phyloP scores from a whole-genome alignment of 768 basidiomycete genomes.

The Trametes elegans region DNA sequence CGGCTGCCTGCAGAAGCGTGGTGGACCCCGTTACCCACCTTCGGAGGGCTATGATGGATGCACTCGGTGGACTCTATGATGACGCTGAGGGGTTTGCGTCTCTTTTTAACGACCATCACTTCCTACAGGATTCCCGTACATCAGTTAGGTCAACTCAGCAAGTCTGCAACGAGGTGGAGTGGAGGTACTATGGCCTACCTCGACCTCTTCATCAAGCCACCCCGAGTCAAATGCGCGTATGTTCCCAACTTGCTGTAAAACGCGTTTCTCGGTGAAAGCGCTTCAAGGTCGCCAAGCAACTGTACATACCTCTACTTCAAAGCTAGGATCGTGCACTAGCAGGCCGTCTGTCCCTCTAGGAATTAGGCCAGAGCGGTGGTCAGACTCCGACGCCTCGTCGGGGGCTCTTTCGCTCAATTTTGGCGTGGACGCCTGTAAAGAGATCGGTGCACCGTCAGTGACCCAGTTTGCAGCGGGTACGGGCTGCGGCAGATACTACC shows the following conservation, averaged over 20 bases:
- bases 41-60: neutral
- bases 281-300: too few relatives aligned
- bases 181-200: too few relatives aligned
- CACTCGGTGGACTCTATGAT: constrained; percentile 16
- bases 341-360: neutral
- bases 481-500: neutral
- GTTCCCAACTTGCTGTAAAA: constrained; percentile 39
- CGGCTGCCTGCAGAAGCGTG: neutral
- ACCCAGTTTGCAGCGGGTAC: too few relatives aligned
- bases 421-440: too few relatives aligned
- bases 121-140: constrained; percentile 34
- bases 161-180: too few relatives aligned
- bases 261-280: neutral
- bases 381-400: neutral
- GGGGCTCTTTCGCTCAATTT: too few relatives aligned
- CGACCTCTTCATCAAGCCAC: constrained; percentile 50
- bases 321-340: constrained; percentile 30
- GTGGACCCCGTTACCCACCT: neutral
- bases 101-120: constrained; percentile 43
- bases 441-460: neutral
- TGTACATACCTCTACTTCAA: constrained; percentile 42
- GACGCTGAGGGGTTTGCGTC: constrained; percentile 13
- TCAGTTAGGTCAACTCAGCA: neutral
- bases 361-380: neutral
- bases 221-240: constrained; percentile 41